Evolutionary conservation across 2,329 filamentous ascomycete species (phyloP).

Genomic region (Talaromyces sp.): DNA sequence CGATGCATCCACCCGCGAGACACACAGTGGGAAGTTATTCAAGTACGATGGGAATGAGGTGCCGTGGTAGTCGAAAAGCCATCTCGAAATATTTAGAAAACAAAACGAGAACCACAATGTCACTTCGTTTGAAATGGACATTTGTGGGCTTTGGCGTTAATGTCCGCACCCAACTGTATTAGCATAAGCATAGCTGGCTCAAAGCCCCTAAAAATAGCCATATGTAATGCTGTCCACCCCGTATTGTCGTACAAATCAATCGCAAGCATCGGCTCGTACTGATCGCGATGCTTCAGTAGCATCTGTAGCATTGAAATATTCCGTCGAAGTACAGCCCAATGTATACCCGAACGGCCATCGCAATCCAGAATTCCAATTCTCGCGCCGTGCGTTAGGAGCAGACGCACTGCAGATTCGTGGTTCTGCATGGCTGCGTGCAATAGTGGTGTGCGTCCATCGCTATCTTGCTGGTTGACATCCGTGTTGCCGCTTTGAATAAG

Average conservation of each 20-base stretch:
- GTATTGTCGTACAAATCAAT: constrained; percentile 12
- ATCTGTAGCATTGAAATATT: background rate
- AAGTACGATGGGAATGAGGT: constrained; percentile 21
- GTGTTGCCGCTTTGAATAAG: background rate
- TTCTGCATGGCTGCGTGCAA: background rate
- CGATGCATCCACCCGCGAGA: constrained; percentile 17
- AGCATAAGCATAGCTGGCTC: constrained; percentile 23
- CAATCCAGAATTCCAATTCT: background rate
- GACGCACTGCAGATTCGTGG: background rate
- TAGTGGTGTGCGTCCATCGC: background rate
- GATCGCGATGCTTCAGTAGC: background rate
- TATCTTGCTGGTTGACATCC: constrained; percentile 14
- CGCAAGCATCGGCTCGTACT: constrained; percentile 2
- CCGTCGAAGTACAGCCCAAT: background rate
- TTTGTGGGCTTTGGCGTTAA: constrained; percentile 19
- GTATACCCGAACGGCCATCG: background rate
- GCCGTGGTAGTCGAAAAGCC: constrained; percentile 20
- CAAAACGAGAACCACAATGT: background rate
- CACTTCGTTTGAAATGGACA: background rate
- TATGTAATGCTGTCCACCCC: constrained; percentile 27
- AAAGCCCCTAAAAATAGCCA: constrained; percentile 23
- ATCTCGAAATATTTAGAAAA: background rate
- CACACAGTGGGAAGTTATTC: constrained; percentile 22
- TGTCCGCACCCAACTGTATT: constrained; percentile 23
- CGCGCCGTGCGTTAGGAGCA: background rate